Conservation (phyloP, 768 basidiomycete genomes). For the Psilocybe subaeruginosa region DNA sequence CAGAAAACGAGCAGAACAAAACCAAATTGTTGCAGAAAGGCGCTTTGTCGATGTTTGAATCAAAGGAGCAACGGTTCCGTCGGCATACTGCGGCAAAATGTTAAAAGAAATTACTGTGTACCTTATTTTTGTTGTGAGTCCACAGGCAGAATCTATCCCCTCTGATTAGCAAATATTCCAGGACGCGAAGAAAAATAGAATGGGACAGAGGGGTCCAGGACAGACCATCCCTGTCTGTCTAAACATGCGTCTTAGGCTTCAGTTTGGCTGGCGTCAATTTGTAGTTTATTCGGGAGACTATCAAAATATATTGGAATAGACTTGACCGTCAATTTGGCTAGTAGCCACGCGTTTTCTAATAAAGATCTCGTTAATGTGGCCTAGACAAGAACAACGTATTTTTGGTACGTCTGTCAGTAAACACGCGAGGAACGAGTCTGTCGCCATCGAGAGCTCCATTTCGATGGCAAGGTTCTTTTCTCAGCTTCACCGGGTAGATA, state of each 20-base stretch:
- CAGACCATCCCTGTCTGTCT: not conserved
- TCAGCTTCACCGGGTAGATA: conserved; percentile 6
- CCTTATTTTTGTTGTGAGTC: too few relatives aligned
- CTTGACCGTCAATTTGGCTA: not conserved
- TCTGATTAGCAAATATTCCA: not conserved
- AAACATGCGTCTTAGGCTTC: not conserved
- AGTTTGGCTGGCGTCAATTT: not conserved
- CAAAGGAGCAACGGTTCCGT: not conserved
- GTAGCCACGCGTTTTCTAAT: not conserved
- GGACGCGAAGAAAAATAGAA: not conserved
- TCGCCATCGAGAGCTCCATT: not conserved
- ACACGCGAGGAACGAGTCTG: not conserved
- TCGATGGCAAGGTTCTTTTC: conserved; percentile 3
- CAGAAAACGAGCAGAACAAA: not conserved
- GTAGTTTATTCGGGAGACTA: not conserved
- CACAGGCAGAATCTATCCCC: not conserved
- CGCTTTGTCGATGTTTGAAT: not conserved
- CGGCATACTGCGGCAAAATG: not conserved
- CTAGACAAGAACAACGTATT: not conserved
- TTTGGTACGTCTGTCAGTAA: not conserved
- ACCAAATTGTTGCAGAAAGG: not conserved
- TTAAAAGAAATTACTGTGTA: too few relatives aligned
- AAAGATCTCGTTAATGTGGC: not conserved
- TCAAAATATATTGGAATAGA: not conserved
- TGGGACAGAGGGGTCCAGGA: not conserved